Conservation (phyloP, 306 rosid species). For the Leucaena leucocephala region DNA sequence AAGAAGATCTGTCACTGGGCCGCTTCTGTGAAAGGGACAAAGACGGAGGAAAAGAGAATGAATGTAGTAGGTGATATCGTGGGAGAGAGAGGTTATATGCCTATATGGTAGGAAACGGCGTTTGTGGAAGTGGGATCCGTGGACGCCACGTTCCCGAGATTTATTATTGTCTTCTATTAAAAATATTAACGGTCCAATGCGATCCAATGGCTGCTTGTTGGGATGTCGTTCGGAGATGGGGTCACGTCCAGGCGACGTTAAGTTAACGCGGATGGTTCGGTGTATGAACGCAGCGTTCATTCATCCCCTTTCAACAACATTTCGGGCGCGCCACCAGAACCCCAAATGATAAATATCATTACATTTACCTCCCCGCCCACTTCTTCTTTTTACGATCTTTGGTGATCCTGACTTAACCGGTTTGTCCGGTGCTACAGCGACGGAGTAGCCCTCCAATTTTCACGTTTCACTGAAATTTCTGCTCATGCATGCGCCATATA, state of each 20-base stretch:
- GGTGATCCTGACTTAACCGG: neutral
- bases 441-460: no score
- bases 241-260: neutral
- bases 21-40: neutral
- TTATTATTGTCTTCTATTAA: neutral
- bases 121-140: neutral
- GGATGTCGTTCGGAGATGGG: neutral
- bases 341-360: neutral
- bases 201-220: neutral
- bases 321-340: neutral
- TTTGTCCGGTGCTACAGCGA: no score
- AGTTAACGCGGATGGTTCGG: neutral
- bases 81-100: neutral
- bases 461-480: no score
- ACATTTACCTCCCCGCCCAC: neutral
- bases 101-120: conserved; percentile 10
- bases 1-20: conserved; percentile 16
- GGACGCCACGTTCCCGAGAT: neutral
- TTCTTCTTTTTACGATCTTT: neutral
- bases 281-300: neutral
- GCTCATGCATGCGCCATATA: no score
- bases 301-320: neutral
- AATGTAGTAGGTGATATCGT: neutral
- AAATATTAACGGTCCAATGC: neutral
- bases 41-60: neutral